These are phyloP conservation scores for Polytrichum formosum DNA, from an alignment of 225 moss, liverwort and hornwort species.

Conservation along the genomic window DNA sequence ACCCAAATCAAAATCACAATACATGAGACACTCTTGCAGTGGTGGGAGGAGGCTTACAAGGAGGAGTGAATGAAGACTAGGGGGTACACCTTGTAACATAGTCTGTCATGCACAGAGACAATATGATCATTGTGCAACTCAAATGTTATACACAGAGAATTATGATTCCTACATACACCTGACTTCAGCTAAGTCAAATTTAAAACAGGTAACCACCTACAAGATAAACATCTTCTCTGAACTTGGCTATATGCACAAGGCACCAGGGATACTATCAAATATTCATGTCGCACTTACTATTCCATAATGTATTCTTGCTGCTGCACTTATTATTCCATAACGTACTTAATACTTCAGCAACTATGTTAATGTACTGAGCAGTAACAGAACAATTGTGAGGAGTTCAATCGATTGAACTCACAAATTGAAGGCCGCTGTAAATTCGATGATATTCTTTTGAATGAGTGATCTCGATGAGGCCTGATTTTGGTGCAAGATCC, in stretches of 20 bases:
- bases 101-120: conserved; percentile 23
- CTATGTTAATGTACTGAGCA: neutral
- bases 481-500: conserved; percentile 84
- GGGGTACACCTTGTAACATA: conserved; percentile 61
- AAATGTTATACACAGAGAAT: no score
- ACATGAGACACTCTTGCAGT: neutral
- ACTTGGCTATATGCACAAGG: no score
- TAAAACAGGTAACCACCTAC: no score
- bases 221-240: no score
- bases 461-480: conserved; percentile 88
- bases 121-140: no score
- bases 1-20: neutral
- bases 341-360: neutral
- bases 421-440: conserved; percentile 93
- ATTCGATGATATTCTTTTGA: conserved; percentile 93
- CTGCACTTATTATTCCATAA: neutral
- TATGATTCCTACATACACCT: no score
- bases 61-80: conserved; percentile 52
- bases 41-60: conserved; percentile 27
- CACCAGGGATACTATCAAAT: no score
- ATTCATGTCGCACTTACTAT: no score
- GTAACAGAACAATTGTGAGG: neutral
- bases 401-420: conserved; percentile 17
- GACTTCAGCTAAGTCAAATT: no score
- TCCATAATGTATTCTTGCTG: no score